These are phyloP conservation scores for Casuarina cunninghamiana DNA, from an alignment of 306 rosid genomes.

Conservation along the genomic window DNA sequence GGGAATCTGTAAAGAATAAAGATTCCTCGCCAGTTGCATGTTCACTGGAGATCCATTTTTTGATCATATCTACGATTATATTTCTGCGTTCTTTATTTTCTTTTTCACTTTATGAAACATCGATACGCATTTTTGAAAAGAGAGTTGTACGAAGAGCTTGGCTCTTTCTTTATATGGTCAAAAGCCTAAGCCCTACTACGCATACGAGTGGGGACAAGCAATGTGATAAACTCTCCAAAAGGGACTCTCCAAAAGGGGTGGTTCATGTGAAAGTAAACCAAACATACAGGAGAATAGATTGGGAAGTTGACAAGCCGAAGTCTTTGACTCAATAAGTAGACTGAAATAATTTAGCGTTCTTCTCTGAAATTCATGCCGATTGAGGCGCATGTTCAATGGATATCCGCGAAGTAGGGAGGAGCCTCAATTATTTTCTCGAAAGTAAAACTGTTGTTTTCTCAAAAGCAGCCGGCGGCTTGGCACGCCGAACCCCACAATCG, in stretches of 20 bases:
- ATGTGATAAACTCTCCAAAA: neutral
- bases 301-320: conserved; percentile 21
- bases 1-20: neutral
- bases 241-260: neutral
- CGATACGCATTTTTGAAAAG: too few relatives aligned
- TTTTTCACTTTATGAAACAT: too few relatives aligned
- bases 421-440: conserved; percentile 2
- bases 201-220: too few relatives aligned
- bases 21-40: neutral
- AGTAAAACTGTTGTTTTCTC: neutral
- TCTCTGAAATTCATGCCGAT: conserved; percentile 22
- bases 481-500: conserved; percentile 20
- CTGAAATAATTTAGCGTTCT: conserved; percentile 17
- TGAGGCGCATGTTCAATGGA: conserved; percentile 51
- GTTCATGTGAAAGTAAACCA: neutral
- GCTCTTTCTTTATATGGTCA: too few relatives aligned
- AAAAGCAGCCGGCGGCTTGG: conserved; percentile 10
- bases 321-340: conserved; percentile 32
- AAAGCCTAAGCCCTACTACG: too few relatives aligned
- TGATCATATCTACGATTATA: neutral
- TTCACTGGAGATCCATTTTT: neutral
- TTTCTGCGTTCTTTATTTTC: neutral
- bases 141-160: too few relatives aligned
- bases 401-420: conserved; percentile 36
- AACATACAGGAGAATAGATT: conserved; percentile 37